These are phyloP conservation scores for Phascolomyces articulosus DNA, from an alignment of 371 early-diverging fungal genomes.

Conservation along the genomic window DNA sequence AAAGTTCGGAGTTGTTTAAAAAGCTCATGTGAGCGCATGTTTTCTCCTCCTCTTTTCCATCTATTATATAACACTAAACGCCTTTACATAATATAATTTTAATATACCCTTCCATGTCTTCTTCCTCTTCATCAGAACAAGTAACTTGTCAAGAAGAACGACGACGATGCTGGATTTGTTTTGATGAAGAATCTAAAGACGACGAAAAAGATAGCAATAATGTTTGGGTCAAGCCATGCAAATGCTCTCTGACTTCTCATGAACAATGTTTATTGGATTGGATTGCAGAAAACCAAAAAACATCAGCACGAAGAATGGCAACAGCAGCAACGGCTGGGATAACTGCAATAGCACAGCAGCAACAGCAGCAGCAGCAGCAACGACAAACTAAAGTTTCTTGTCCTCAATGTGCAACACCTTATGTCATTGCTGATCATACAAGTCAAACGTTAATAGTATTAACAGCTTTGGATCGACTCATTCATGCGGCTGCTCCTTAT, in stretches of 20 bases:
- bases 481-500: conserved; percentile 68
- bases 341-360: background rate
- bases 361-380: background rate
- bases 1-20: too few relatives aligned
- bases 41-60: too few relatives aligned
- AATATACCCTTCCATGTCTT: too few relatives aligned
- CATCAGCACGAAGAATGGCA: conserved; percentile 49
- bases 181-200: conserved; percentile 55
- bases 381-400: conserved; percentile 57
- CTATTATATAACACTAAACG: too few relatives aligned
- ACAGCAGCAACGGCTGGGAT: conserved; percentile 29
- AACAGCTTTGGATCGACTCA: conserved; percentile 54
- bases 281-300: conserved; percentile 75
- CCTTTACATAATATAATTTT: too few relatives aligned
- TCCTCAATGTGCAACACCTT: conserved; percentile 76
- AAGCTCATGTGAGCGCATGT: too few relatives aligned
- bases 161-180: conserved; percentile 67
- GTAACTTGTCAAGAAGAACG: background rate
- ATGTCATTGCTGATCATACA: conserved; percentile 59
- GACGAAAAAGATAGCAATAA: conserved; percentile 47
- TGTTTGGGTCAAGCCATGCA: conserved; percentile 76
- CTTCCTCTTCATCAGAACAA: background rate
- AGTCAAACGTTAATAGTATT: conserved; percentile 57
- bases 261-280: conserved; percentile 77
- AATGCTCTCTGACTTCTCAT: conserved; percentile 73